Evolutionary conservation across 2,329 filamentous ascomycete genomes (phyloP).

Genomic region (Alternaria ventricosa): DNA sequence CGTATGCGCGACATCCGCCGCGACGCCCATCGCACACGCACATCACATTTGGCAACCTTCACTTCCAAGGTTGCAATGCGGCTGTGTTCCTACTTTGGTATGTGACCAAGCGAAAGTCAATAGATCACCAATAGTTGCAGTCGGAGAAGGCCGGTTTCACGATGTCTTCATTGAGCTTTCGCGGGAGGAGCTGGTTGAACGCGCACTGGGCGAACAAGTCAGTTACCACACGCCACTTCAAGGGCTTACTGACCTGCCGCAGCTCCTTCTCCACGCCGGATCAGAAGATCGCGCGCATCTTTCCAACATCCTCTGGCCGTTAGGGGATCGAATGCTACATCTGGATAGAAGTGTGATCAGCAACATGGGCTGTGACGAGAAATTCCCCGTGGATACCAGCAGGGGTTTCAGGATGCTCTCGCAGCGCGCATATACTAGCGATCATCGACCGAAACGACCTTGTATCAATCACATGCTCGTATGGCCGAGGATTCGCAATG

Average conservation of each 20-base stretch:
- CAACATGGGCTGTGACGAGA: neutral
- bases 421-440: neutral
- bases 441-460: neutral
- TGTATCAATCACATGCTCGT: neutral
- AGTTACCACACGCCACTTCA: neutral
- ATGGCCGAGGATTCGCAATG: neutral
- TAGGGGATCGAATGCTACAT: neutral
- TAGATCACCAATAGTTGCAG: neutral
- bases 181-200: neutral
- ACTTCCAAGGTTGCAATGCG: neutral
- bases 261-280: neutral
- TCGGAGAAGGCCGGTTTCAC: neutral
- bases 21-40: neutral
- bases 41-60: neutral
- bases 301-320: neutral
- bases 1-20: neutral
- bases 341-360: neutral
- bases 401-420: neutral
- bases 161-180: neutral
- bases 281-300: neutral
- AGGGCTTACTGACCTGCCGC: neutral
- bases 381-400: neutral
- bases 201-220: neutral
- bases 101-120: neutral
- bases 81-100: neutral